These are phyloP conservation scores for Magnaporthales sp. DNA, from an alignment of 2,329 filamentous ascomycete species.

Conservation along the genomic window DNA sequence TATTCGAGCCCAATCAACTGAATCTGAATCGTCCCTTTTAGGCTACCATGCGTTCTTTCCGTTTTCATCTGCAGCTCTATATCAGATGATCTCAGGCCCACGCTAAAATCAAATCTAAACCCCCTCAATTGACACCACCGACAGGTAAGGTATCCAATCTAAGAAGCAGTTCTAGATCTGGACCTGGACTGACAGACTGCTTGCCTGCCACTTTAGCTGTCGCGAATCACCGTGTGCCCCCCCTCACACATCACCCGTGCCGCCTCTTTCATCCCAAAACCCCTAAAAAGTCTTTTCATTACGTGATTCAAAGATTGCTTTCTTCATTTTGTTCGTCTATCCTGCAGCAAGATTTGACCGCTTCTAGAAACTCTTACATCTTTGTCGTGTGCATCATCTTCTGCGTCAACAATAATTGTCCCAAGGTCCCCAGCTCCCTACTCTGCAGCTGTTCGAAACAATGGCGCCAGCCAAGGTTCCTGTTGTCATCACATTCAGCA, in stretches of 20 bases:
- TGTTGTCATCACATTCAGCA: slow-evolving; percentile 52
- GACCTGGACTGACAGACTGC: neutral
- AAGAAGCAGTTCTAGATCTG: neutral
- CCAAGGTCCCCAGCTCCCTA: neutral
- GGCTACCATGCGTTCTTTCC: neutral
- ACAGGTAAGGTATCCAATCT: neutral
- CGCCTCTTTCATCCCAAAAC: neutral
- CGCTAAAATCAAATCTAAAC: neutral
- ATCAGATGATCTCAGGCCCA: neutral
- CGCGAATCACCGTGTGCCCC: neutral
- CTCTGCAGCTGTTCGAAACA: neutral
- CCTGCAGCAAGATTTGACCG: neutral
- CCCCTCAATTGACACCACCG: neutral
- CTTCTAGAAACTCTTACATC: neutral
- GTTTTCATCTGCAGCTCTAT: neutral
- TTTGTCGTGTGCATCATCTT: neutral
- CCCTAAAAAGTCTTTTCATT: neutral
- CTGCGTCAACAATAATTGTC: neutral
- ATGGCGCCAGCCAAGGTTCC: slow-evolving; percentile 30
- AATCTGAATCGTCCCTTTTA: neutral
- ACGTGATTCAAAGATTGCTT: neutral
- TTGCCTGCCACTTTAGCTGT: neutral
- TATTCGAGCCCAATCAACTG: neutral
- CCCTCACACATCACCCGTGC: neutral
- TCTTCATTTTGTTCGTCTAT: neutral